Evolutionary conservation across 352 stramenopile genomes (phyloP).

Genomic region (Globisporangium mamillatum): DNA sequence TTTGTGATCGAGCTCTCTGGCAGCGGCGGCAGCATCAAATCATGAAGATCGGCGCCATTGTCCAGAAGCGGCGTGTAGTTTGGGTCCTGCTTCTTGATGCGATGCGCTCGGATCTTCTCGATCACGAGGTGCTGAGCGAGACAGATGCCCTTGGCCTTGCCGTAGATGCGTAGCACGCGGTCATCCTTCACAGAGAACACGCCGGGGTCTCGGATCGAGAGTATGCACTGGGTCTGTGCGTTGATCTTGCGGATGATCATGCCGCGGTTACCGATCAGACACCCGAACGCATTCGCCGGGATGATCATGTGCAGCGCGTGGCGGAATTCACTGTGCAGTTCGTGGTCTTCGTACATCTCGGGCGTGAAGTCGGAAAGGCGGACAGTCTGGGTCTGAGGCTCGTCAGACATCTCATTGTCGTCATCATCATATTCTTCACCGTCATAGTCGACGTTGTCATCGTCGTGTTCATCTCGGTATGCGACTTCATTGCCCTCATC

Average conservation of each 20-base stretch:
- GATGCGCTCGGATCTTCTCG: constrained; percentile 46
- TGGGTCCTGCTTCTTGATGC: constrained; percentile 40
- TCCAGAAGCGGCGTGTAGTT: constrained; percentile 40
- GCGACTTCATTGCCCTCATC: background rate
- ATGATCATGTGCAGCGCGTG: constrained; percentile 71
- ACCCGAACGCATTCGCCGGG: constrained; percentile 41
- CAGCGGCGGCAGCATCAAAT: constrained; percentile 24
- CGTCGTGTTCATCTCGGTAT: constrained; percentile 2
- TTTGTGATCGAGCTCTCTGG: constrained; percentile 39
- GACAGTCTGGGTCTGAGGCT: background rate
- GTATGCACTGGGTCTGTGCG: constrained; percentile 39
- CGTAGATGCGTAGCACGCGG: constrained; percentile 56
- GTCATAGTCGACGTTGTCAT: background rate
- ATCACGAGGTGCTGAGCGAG: constrained; percentile 63
- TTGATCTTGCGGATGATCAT: constrained; percentile 50
- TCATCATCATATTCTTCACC: background rate
- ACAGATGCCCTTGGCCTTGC: constrained; percentile 53
- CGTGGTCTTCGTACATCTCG: constrained; percentile 56
- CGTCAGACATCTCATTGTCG: background rate
- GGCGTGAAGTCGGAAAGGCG: constrained; percentile 21
- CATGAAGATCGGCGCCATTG: constrained; percentile 11
- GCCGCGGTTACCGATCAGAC: constrained; percentile 49
- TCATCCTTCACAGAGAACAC: constrained; percentile 47
- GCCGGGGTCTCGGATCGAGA: constrained; percentile 42
- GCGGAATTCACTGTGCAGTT: constrained; percentile 49